These are phyloP conservation scores for Flaveria bidentis DNA, from an alignment of 129 eudicot species.

Conservation along the genomic window DNA sequence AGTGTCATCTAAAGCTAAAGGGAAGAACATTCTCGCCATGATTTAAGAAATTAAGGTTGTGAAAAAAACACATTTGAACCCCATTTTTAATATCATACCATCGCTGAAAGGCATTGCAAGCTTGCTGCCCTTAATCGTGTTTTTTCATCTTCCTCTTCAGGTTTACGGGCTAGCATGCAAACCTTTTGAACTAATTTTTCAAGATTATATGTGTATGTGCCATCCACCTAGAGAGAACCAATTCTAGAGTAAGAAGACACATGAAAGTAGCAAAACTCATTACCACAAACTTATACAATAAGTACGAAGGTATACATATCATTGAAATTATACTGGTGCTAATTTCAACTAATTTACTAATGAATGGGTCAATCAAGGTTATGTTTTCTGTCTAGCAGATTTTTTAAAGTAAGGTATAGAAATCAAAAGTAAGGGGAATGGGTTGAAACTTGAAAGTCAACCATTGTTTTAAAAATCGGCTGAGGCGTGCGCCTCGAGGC, in stretches of 20 bases:
- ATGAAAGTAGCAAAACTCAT: not conserved
- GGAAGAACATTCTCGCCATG: not conserved
- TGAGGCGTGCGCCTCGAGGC: too few species aligned
- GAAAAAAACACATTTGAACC: conserved; percentile 22
- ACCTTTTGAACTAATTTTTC: conserved; percentile 72
- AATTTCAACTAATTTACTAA: not conserved
- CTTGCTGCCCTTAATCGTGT: conserved; percentile 74
- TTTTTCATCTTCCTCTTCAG: conserved; percentile 59
- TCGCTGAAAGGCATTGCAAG: conserved; percentile 92
- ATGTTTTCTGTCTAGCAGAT: not conserved
- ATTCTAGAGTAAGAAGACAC: conserved; percentile 22
- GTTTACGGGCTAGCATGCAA: conserved; percentile 61
- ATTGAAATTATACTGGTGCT: not conserved
- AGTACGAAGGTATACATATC: not conserved
- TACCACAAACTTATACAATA: not conserved
- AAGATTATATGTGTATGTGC: conserved; percentile 69
- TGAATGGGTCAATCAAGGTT: not conserved
- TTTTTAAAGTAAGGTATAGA: not conserved
- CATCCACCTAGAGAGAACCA: conserved; percentile 65
- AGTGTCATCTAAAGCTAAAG: conserved; percentile 2
- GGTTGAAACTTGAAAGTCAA: not conserved
- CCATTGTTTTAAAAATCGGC: not conserved
- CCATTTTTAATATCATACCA: conserved; percentile 52
- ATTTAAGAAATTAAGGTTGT: not conserved
- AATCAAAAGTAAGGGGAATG: not conserved